Evolutionary conservation across 2,329 filamentous ascomycete genomes (phyloP).

Genomic region (Fusarium fujikuroi): DNA sequence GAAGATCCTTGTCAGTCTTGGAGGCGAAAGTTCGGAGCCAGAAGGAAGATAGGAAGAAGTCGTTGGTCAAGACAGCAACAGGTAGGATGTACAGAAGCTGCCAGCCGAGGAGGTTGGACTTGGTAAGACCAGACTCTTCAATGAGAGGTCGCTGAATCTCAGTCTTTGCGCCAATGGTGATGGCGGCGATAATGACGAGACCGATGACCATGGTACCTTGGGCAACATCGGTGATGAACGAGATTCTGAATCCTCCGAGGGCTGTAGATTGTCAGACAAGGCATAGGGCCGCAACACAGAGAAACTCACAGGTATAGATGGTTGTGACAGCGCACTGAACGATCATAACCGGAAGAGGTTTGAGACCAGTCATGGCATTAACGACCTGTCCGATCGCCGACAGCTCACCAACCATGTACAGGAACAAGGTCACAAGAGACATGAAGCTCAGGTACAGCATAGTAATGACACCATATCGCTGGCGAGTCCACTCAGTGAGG

Average conservation of each 20-base stretch:
- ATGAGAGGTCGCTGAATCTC: conserved; percentile 77
- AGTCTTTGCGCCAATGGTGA: conserved; percentile 80
- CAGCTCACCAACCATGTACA: conserved; percentile 89
- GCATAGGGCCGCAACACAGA: fast-evolving
- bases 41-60: conserved; percentile 87
- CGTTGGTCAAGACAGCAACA: conserved; percentile 82
- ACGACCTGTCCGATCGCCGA: conserved; percentile 85
- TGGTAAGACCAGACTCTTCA: conserved; percentile 73
- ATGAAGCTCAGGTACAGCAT: conserved; percentile 80
- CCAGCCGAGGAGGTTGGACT: conserved; percentile 79
- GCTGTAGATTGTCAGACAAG: conserved; percentile 56
- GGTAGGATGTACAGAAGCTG: conserved; percentile 87
- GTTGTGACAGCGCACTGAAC: conserved; percentile 82
- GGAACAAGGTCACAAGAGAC: conserved; percentile 82
- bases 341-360: conserved; percentile 79
- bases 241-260: conserved; percentile 83
- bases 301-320: conserved; percentile 77
- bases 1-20: conserved; percentile 80
- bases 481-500: conserved; percentile 83
- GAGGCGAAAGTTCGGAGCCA: conserved; percentile 88
- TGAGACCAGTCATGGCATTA: conserved; percentile 76
- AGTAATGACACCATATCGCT: conserved; percentile 76
- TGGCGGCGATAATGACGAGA: conserved; percentile 79
- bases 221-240: conserved; percentile 84
- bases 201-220: conserved; percentile 82